Evolutionary conservation across 1,139 yeast species (phyloP).

Genomic region (Blastobotrys apis): DNA sequence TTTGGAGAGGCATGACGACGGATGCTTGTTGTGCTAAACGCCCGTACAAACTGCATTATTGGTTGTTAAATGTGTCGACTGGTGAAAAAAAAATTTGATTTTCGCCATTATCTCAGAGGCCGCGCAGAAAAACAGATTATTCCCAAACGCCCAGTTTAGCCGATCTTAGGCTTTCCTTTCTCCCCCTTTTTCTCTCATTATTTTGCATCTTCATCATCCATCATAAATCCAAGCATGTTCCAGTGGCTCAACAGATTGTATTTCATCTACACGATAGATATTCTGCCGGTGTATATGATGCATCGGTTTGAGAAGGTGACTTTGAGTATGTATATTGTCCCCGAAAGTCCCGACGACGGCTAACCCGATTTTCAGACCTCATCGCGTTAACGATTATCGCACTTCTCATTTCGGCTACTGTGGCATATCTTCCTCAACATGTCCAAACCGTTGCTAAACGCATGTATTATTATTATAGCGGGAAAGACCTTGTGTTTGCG

Average conservation of each 20-base stretch:
- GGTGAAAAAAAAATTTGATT: conserved; percentile 2
- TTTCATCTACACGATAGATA: conserved; percentile 23
- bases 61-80: neutral
- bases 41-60: neutral
- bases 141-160: neutral
- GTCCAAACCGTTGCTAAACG: conserved; percentile 22
- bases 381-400: conserved; percentile 11
- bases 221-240: conserved; percentile 4
- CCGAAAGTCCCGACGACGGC: neutral
- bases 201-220: no score
- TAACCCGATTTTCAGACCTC: neutral
- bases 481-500: conserved; percentile 3
- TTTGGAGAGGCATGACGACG: neutral
- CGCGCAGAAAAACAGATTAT: no score
- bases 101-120: neutral
- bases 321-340: conserved; percentile 23
- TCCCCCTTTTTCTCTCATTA: no score
- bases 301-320: conserved; percentile 23
- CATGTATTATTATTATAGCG: conserved; percentile 26
- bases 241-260: conserved; percentile 15
- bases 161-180: neutral
- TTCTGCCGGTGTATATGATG: conserved; percentile 28
- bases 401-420: conserved; percentile 22
- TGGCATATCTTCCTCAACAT: conserved; percentile 28
- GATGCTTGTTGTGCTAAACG: conserved; percentile 3